phyloP scores from a whole-genome alignment of 2,329 filamentous ascomycete species.

The Claviceps sorghi region DNA sequence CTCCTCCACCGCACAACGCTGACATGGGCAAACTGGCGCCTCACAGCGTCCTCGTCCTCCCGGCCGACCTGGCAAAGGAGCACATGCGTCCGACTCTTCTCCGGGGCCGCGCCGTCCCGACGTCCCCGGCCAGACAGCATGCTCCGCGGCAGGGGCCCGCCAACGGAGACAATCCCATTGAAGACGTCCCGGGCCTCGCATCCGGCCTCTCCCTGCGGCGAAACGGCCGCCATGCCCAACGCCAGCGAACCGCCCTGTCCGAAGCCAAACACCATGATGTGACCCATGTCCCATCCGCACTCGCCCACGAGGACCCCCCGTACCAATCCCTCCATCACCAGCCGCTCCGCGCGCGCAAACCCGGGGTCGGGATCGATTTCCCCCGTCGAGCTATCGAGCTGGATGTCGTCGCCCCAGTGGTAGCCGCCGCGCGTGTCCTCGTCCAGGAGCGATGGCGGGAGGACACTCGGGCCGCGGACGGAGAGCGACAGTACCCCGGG shows the following conservation, averaged over 20 bases:
- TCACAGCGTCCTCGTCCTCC: conserved; percentile 48
- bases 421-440: conserved; percentile 14
- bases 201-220: conserved; percentile 1
- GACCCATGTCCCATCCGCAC: conserved; percentile 44
- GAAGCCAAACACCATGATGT: conserved; percentile 51
- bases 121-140: too few relatives aligned
- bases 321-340: conserved; percentile 38
- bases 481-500: conserved; percentile 66
- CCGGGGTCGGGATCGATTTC: conserved; percentile 48
- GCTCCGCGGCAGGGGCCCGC: conserved; percentile 40
- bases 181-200: conserved; percentile 14
- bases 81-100: conserved; percentile 48
- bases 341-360: conserved; percentile 32
- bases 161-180: conserved; percentile 48
- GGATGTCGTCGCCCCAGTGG: conserved; percentile 56
- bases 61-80: conserved; percentile 47
- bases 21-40: conserved; percentile 50
- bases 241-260: conserved; percentile 53
- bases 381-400: conserved; percentile 34
- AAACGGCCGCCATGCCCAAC: conserved; percentile 36
- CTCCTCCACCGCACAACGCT: conserved; percentile 56
- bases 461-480: conserved; percentile 48
- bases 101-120: conserved; percentile 22
- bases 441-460: conserved; percentile 53
- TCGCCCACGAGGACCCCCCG: conserved; percentile 33